A percentile compares a stretch with the other conserved stretches of the same genome.
These are phyloP conservation scores for Termitomyces sp. DNA, from an alignment of 768 basidiomycete species.

Conservation along the genomic window DNA sequence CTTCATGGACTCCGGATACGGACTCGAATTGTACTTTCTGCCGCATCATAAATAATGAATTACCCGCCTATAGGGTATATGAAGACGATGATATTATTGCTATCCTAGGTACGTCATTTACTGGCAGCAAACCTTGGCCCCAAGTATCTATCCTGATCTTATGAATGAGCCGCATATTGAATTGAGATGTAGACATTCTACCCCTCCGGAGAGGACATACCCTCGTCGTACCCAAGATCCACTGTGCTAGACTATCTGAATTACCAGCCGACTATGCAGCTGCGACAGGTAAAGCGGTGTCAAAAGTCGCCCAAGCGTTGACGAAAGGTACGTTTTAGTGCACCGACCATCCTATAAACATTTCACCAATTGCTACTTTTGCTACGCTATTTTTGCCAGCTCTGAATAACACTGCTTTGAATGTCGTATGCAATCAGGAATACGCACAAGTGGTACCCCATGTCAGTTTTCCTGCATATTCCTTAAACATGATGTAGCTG, in stretches of 20 bases:
- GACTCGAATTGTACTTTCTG: constrained; percentile 58
- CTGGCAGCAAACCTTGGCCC: not conserved
- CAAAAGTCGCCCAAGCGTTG: constrained; percentile 61
- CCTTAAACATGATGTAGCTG: constrained; percentile 2
- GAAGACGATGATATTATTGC: constrained; percentile 65
- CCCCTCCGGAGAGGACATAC: constrained; percentile 68
- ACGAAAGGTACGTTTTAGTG: constrained; percentile 45
- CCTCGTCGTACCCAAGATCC: constrained; percentile 68
- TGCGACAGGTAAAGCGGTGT: constrained; percentile 56
- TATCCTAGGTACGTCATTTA: constrained; percentile 49
- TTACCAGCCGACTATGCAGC: constrained; percentile 59
- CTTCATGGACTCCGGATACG: constrained; percentile 48
- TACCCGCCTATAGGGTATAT: constrained; percentile 49
- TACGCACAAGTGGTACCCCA: constrained; percentile 82
- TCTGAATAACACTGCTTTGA: constrained; percentile 63
- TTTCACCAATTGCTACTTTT: constrained; percentile 10
- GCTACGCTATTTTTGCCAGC: constrained; percentile 32
- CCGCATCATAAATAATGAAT: constrained; percentile 52
- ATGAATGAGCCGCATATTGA: not conserved
- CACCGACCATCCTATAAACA: not conserved
- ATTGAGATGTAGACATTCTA: constrained; percentile 52
- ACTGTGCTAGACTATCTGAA: constrained; percentile 62
- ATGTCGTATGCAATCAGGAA: constrained; percentile 80
- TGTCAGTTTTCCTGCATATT: constrained; percentile 35
- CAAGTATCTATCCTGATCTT: not conserved